These are phyloP conservation scores for Diddensiella santjacobensis DNA, from an alignment of 805 yeast species.

Conservation along the genomic window DNA sequence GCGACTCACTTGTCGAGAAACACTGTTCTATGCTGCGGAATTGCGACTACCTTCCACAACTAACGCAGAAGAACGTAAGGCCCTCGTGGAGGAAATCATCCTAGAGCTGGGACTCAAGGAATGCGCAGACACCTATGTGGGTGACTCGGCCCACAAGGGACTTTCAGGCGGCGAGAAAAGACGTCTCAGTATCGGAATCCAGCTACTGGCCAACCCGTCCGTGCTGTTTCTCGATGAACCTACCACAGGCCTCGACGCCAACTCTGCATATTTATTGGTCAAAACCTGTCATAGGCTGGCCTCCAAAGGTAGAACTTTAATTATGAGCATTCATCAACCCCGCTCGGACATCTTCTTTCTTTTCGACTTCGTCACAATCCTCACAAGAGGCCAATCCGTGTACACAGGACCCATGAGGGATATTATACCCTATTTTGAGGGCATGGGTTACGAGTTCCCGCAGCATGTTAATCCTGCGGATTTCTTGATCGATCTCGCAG, in stretches of 20 bases:
- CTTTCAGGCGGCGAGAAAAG: constrained; percentile 85
- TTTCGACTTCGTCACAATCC: constrained; percentile 63
- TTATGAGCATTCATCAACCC: constrained; percentile 82
- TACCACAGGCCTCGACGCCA: constrained; percentile 82
- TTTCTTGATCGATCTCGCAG: constrained; percentile 52
- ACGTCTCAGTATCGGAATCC: constrained; percentile 72
- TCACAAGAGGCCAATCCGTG: constrained; percentile 55
- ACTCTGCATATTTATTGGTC: constrained; percentile 64
- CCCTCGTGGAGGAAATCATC: constrained; percentile 57
- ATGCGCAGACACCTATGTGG: constrained; percentile 57
- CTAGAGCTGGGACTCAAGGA: constrained; percentile 63
- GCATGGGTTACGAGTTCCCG: constrained; percentile 45
- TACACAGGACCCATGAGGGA: constrained; percentile 45
- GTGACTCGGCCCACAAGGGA: constrained; percentile 50
- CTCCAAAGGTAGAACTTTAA: constrained; percentile 59
- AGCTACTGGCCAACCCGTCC: constrained; percentile 71
- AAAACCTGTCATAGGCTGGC: constrained; percentile 58
- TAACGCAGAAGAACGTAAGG: constrained; percentile 40
- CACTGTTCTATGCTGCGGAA: constrained; percentile 66
- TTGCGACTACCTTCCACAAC: constrained; percentile 53
- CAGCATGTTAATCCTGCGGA: constrained; percentile 59
- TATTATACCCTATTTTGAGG: constrained; percentile 48
- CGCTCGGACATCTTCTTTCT: constrained; percentile 67
- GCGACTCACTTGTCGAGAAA: constrained; percentile 68
- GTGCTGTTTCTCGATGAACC: constrained; percentile 81